Conservation (phyloP, 2,329 filamentous ascomycete genomes). For the Cytospora piceae region DNA sequence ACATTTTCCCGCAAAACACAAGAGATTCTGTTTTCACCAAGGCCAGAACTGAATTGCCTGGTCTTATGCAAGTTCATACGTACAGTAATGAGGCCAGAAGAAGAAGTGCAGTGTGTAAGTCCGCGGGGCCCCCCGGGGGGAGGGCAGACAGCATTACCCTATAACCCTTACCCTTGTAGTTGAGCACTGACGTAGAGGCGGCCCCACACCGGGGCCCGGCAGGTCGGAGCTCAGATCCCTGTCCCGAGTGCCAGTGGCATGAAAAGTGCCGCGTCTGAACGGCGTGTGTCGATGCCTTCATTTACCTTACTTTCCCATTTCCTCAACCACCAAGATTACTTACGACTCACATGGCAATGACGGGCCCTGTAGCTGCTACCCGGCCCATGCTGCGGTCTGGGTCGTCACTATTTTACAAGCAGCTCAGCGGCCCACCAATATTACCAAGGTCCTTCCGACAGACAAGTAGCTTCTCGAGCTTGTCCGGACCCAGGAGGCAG, state of each 20-base stretch:
- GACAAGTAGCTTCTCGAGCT: constrained; percentile 18
- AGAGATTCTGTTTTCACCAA: too few relatives aligned
- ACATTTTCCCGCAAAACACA: too few relatives aligned
- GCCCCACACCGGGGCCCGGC: constrained; percentile 12
- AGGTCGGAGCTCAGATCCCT: constrained; percentile 13
- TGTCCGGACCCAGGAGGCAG: constrained; percentile 1
- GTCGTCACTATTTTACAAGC: constrained; percentile 26
- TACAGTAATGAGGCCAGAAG: too few relatives aligned
- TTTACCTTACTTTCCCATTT: background rate
- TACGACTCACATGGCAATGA: constrained; percentile 25
- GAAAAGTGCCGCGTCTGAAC: constrained; percentile 18
- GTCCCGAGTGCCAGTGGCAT: constrained; percentile 5
- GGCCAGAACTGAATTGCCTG: too few relatives aligned
- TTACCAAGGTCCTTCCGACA: constrained; percentile 9
- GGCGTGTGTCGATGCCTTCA: background rate
- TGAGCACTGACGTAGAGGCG: constrained; percentile 7
- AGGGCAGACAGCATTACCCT: too few relatives aligned
- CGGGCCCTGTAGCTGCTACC: constrained; percentile 31
- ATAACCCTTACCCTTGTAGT: constrained; percentile 1
- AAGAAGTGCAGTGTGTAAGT: too few relatives aligned
- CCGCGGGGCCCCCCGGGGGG: too few relatives aligned
- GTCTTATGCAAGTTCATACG: too few relatives aligned
- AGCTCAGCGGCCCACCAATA: constrained; percentile 31
- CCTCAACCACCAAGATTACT: background rate
- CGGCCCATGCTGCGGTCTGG: constrained; percentile 29